phyloP scores from a whole-genome alignment of 2,329 filamentous ascomycete genomes.

The Lizonia empirigonia region DNA sequence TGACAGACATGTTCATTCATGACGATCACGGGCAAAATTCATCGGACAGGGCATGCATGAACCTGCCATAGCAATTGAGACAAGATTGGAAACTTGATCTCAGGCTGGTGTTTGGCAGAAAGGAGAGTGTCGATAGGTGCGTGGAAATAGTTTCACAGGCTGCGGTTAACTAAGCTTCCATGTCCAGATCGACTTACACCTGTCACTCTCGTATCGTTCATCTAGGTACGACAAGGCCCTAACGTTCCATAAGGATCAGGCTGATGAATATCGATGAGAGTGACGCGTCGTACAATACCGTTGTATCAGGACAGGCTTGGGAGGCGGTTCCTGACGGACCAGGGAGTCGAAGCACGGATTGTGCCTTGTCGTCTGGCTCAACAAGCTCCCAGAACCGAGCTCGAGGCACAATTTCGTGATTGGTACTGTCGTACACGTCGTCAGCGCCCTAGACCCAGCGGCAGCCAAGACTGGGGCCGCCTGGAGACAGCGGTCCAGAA shows the following conservation, averaged over 20 bases:
- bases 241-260: background rate
- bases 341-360: background rate
- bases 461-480: conserved; percentile 12
- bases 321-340: background rate
- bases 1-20: too few species aligned
- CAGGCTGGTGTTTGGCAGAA: background rate
- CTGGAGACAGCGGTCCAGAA: conserved; percentile 3
- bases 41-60: background rate
- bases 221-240: conserved; percentile 1
- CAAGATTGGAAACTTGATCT: background rate
- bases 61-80: background rate
- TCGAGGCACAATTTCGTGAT: background rate
- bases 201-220: background rate
- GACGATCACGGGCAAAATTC: background rate
- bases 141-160: background rate
- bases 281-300: too few species aligned
- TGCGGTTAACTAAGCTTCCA: conserved; percentile 3
- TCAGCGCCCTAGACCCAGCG: conserved; percentile 1
- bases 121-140: background rate
- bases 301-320: background rate
- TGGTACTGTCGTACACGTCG: conserved; percentile 1
- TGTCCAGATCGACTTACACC: conserved; percentile 4
- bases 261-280: conserved; percentile 3
- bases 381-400: background rate
- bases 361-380: background rate